A percentile compares a stretch with the other conserved stretches of the same genome.
phyloP scores from a whole-genome alignment of 495 filamentous ascomycete genomes.

The Penicillium cinerascens region DNA sequence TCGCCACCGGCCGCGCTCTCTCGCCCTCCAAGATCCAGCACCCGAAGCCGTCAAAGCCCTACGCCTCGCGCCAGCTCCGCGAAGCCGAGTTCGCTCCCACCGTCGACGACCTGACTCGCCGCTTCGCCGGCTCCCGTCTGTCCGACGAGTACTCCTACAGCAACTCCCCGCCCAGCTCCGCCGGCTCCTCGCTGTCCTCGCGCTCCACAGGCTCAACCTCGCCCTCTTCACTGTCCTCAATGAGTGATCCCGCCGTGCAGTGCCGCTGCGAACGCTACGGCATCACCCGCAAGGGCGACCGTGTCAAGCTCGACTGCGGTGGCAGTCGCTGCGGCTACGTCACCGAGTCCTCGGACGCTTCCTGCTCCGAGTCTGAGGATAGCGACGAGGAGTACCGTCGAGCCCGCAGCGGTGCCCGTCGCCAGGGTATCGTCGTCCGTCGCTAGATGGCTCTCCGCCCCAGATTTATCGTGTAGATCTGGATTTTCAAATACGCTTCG shows the following conservation, averaged over 20 bases:
- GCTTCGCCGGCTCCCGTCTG: conserved; percentile 68
- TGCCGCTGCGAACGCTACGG: conserved; percentile 95
- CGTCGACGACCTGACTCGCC: conserved; percentile 68
- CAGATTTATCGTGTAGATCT: neutral
- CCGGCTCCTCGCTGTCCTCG: conserved; percentile 69
- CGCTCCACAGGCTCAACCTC: conserved; percentile 70
- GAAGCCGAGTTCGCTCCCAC: conserved; percentile 68
- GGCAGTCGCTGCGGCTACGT: conserved; percentile 79
- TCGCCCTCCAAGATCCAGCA: conserved; percentile 85
- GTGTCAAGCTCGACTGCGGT: conserved; percentile 92
- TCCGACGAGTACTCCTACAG: conserved; percentile 64
- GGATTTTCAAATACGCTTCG: neutral
- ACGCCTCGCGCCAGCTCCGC: conserved; percentile 80
- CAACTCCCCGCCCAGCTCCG: conserved; percentile 67
- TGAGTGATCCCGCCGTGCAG: conserved; percentile 65
- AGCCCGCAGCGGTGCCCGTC: conserved; percentile 51
- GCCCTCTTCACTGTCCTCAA: conserved; percentile 66
- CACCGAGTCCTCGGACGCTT: conserved; percentile 51
- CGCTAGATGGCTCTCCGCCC: conserved; percentile 21
- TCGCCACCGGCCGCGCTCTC: conserved; percentile 81
- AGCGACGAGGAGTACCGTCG: conserved; percentile 56
- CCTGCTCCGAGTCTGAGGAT: conserved; percentile 54
- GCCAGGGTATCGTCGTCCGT: conserved; percentile 76
- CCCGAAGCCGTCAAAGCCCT: conserved; percentile 83
- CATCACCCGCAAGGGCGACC: conserved; percentile 86